phyloP scores from a whole-genome alignment of 805 yeast genomes.

The Metahyphopichia silvanorum region DNA sequence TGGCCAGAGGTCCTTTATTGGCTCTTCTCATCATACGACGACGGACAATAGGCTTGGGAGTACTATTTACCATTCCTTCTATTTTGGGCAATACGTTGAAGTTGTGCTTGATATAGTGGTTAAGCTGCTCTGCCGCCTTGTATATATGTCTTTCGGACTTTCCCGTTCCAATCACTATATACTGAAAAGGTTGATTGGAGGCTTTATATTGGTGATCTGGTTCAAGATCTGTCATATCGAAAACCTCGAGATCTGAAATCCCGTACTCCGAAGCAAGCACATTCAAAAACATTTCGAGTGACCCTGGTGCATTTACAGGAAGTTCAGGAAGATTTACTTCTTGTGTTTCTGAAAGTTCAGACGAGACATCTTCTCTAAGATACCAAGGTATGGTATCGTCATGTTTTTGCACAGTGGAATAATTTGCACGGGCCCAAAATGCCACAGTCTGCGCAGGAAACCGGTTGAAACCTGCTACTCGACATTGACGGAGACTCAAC shows the following conservation, averaged over 20 bases:
- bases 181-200: slow-evolving; percentile 26
- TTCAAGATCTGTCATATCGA: slow-evolving; percentile 54
- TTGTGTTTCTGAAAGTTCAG: slow-evolving; percentile 22
- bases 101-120: slow-evolving; percentile 52
- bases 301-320: slow-evolving; percentile 57
- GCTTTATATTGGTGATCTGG: slow-evolving; percentile 26
- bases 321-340: slow-evolving; percentile 46
- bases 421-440: too few species aligned
- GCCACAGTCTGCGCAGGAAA: too few species aligned
- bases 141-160: slow-evolving; percentile 72
- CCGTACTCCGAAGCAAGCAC: slow-evolving; percentile 62
- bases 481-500: too few species aligned
- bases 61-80: slow-evolving; percentile 71
- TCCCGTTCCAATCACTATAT: slow-evolving; percentile 65
- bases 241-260: slow-evolving; percentile 54
- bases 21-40: slow-evolving; percentile 48
- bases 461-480: too few species aligned
- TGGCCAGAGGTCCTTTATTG: slow-evolving; percentile 49
- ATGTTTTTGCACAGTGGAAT: not conserved
- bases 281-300: slow-evolving; percentile 43
- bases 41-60: slow-evolving; percentile 38
- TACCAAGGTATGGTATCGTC: slow-evolving; percentile 53
- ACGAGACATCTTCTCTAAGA: slow-evolving; percentile 41
- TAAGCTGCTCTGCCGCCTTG: slow-evolving; percentile 62
- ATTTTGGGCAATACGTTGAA: slow-evolving; percentile 41